phyloP scores from a whole-genome alignment of 331 rosid genomes.

The Dryas integrifolia region DNA sequence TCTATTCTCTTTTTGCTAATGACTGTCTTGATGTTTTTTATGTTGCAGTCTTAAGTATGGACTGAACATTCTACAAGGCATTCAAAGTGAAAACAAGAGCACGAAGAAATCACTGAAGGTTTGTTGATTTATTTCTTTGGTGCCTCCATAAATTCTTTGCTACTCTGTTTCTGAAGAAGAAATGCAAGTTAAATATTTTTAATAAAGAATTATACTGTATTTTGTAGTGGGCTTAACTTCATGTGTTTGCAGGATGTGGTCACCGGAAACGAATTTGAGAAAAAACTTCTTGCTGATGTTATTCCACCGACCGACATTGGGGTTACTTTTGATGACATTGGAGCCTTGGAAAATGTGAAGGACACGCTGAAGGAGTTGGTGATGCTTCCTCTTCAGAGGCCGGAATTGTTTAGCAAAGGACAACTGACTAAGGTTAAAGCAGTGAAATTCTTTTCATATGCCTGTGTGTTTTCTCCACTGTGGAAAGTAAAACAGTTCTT shows the following conservation, averaged over 20 bases:
- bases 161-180: constrained; percentile 2
- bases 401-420: constrained; percentile 86
- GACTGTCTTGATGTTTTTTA: constrained; percentile 22
- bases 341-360: constrained; percentile 94
- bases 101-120: constrained; percentile 82
- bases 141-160: not conserved
- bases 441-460: not conserved
- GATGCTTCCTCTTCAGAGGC: constrained; percentile 97
- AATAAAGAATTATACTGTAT: not conserved
- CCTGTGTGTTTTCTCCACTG: not conserved
- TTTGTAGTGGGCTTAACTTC: constrained; percentile 9
- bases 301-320: constrained; percentile 90
- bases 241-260: constrained; percentile 71
- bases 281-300: constrained; percentile 84
- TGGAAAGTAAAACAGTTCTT: not conserved
- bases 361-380: constrained; percentile 95
- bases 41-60: constrained; percentile 75
- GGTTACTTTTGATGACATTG: constrained; percentile 94
- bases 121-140: constrained; percentile 3
- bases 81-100: constrained; percentile 73
- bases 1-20: constrained; percentile 11
- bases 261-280: constrained; percentile 93
- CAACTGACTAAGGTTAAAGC: constrained; percentile 75
- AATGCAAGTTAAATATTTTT: not conserved
- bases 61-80: constrained; percentile 60